These are phyloP conservation scores for Debaryomycetaceae sp. DNA, from an alignment of 1,139 yeast genomes.

Conservation along the genomic window DNA sequence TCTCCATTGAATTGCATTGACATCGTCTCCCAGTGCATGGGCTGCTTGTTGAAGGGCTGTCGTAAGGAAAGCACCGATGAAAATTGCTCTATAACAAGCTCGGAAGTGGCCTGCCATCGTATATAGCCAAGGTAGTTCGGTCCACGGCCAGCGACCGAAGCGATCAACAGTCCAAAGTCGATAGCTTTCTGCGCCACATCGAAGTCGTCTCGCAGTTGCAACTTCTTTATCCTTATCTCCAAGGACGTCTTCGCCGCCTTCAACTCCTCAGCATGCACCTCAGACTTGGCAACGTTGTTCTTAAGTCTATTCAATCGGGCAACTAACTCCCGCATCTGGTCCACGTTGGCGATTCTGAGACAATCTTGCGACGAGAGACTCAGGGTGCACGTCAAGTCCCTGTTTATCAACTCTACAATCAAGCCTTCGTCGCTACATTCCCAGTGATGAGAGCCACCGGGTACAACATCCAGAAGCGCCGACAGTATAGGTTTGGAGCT, in stretches of 20 bases:
- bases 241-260: constrained; percentile 5
- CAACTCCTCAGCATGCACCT: constrained; percentile 14
- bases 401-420: constrained; percentile 13
- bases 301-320: constrained; percentile 20
- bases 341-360: constrained; percentile 24
- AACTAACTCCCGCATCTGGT: constrained; percentile 20
- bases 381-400: constrained; percentile 14
- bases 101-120: constrained; percentile 15
- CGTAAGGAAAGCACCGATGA: constrained; percentile 79
- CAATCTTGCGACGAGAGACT: constrained; percentile 18
- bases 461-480: neutral
- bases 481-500: neutral
- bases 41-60: constrained; percentile 74
- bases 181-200: neutral
- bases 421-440: constrained; percentile 15
- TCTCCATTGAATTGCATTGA: constrained; percentile 82
- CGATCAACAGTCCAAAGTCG: constrained; percentile 28
- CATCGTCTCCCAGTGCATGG: constrained; percentile 26
- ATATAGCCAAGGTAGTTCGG: constrained; percentile 39
- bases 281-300: constrained; percentile 25
- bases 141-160: constrained; percentile 49
- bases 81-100: constrained; percentile 26
- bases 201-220: neutral
- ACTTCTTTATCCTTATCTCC: constrained; percentile 15
- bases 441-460: constrained; percentile 13